Conservation (phyloP, 2,329 filamentous ascomycete species). For the Teratosphaeria epicoccoides region DNA sequence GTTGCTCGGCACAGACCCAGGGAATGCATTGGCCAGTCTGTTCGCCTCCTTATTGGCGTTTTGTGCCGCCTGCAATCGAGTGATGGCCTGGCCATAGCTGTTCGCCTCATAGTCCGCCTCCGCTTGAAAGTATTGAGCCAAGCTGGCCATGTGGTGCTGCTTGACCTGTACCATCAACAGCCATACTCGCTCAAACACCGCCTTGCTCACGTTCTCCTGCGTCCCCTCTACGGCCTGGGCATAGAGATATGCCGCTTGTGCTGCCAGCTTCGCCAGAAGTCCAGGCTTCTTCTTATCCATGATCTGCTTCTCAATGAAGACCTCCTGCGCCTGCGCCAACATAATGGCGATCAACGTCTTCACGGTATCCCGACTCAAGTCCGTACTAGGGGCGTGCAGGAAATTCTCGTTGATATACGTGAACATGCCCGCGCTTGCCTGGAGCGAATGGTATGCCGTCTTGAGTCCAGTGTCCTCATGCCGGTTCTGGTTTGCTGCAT, state of each 20-base stretch:
- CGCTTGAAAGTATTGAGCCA: constrained; percentile 90
- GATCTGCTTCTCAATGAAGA: constrained; percentile 94
- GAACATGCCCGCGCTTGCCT: constrained; percentile 97
- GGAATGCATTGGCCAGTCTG: constrained; percentile 67
- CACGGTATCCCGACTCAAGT: constrained; percentile 88
- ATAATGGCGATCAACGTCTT: constrained; percentile 88
- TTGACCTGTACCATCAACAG: constrained; percentile 72
- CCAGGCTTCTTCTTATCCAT: constrained; percentile 86
- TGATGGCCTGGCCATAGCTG: constrained; percentile 74
- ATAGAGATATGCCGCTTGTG: constrained; percentile 82
- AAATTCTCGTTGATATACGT: constrained; percentile 99
- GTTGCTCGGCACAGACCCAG: constrained; percentile 63
- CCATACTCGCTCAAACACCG: constrained; percentile 93
- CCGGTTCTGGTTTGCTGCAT: constrained; percentile 85
- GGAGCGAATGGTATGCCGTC: constrained; percentile 94
- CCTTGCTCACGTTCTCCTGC: constrained; percentile 83
- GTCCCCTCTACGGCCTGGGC: constrained; percentile 78
- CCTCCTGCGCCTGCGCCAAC: constrained; percentile 91
- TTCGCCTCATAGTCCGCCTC: constrained; percentile 82
- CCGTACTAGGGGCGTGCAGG: constrained; percentile 89
- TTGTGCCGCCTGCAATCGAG: constrained; percentile 73
- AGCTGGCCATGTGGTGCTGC: constrained; percentile 67
- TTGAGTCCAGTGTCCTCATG: constrained; percentile 89
- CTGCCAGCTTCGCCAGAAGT: constrained; percentile 81
- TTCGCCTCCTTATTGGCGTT: constrained; percentile 66